Conservation (phyloP, 208 protist species). For the Crithidia bombi region DNA sequence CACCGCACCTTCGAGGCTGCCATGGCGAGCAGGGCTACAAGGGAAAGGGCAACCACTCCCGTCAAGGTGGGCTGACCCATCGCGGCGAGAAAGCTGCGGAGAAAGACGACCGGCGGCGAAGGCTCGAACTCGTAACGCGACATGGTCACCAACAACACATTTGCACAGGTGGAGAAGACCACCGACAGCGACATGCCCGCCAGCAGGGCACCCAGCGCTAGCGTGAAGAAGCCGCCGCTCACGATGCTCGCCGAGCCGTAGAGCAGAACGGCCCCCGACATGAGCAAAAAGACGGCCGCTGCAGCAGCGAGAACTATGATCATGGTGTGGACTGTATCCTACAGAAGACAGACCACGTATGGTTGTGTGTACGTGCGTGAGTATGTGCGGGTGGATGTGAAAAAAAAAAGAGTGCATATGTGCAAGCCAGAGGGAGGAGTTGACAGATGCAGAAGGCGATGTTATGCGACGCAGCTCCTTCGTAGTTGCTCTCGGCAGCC, state of each 20-base stretch:
- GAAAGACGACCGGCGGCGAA: slow-evolving; percentile 33
- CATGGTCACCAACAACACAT: slow-evolving; percentile 24
- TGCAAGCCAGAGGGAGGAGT: not conserved
- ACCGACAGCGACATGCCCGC: slow-evolving; percentile 48
- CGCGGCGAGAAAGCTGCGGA: slow-evolving; percentile 49
- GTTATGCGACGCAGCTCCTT: no score
- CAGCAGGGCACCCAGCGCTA: slow-evolving; percentile 47
- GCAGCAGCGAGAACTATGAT: slow-evolving; percentile 16
- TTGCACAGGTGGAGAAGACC: slow-evolving; percentile 45
- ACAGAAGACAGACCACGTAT: not conserved
- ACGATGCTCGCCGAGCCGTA: slow-evolving; percentile 50
- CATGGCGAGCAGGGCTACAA: slow-evolving; percentile 51
- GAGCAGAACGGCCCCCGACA: slow-evolving; percentile 32
- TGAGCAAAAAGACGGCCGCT: slow-evolving; percentile 28
- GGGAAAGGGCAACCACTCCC: slow-evolving; percentile 53
- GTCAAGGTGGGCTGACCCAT: slow-evolving; percentile 72
- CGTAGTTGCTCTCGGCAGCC: no score
- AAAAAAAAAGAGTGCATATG: not conserved
- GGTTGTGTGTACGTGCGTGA: not conserved
- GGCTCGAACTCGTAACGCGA: slow-evolving; percentile 15
- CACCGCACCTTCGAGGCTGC: slow-evolving; percentile 40
- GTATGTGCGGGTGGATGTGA: not conserved
- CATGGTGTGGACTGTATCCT: not conserved
- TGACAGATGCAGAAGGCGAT: no score
- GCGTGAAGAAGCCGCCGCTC: slow-evolving; percentile 47